Evolutionary conservation across 345 rosid genomes (phyloP), one percentile per base, ranked within the genome.

Genomic region (Aquilaria sinensis): DNA sequence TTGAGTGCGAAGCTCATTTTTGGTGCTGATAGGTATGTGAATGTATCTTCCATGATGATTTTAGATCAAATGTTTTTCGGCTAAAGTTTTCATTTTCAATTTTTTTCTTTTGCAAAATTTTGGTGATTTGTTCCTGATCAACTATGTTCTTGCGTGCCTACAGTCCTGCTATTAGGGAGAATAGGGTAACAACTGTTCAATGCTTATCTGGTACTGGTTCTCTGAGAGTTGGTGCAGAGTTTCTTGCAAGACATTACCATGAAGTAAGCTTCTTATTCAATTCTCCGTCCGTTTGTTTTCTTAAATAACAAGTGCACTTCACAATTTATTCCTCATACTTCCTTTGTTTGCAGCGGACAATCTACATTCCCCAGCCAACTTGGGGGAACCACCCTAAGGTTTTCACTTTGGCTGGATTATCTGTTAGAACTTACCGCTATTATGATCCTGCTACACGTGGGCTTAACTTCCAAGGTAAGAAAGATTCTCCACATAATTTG

Each of bases 131-230:
- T 62, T 41, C 23, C 23, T 23, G 23, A 23, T 23, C 23, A 23
- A 23, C 23, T 23, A 23, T 47, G 47, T 58, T 11, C 6, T 58
- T 59, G 53, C 31, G 67, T 73, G 71, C 49, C 4, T 62, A 66
- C 57, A 90, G 97, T 79, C 87, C 85, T 60, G 93, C 90, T 46
- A 84, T 90, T 57, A 74, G 60, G 60, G 96, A 85, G 72, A 85
- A 85, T 65, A 80, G 95, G 70, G 72, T 90, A 66, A 76, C 92
- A 16, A 90, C 97, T 5, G 95, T 90, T 46, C 95, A 87, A 74
- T 81, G 92, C 71, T 82, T 90, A 85, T 90, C 97, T 54, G 97
- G 97, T 59, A 90, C 97, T 10, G 97, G 97, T 61, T 87, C 97
- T 4, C 58, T 90, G 60, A 82, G 97, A 75, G 97, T 90, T 73